These are phyloP conservation scores for Shiraia sp. DNA, from an alignment of 2,329 filamentous ascomycete species.

Conservation along the genomic window DNA sequence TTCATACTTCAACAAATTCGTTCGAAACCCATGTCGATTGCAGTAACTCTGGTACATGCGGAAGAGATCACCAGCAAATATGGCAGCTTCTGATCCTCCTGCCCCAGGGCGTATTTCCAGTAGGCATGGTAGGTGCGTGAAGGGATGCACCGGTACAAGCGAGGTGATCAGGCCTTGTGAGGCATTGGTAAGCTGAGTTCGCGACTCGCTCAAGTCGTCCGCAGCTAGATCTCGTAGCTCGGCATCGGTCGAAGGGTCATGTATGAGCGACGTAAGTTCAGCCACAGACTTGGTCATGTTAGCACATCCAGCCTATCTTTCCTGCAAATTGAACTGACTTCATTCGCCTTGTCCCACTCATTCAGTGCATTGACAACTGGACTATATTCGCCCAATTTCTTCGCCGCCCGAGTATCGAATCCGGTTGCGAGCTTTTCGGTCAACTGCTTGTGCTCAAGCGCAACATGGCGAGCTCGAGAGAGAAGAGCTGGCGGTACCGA, in stretches of 20 bases:
- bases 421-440: slow-evolving; percentile 55
- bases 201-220: slow-evolving; percentile 72
- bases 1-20: slow-evolving; percentile 78
- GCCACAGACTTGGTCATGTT: slow-evolving; percentile 52
- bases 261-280: slow-evolving; percentile 77
- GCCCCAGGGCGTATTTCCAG: slow-evolving; percentile 91
- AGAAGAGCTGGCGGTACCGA: slow-evolving; percentile 60
- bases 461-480: slow-evolving; percentile 58
- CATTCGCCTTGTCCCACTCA: slow-evolving; percentile 62
- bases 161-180: slow-evolving; percentile 72
- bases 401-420: slow-evolving; percentile 61
- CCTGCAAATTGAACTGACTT: slow-evolving; percentile 46
- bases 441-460: slow-evolving; percentile 59
- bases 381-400: slow-evolving; percentile 60
- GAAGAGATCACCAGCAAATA: slow-evolving; percentile 85
- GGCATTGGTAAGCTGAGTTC: slow-evolving; percentile 63
- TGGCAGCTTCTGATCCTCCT: slow-evolving; percentile 85
- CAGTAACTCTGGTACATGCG: slow-evolving; percentile 90
- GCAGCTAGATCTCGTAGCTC: slow-evolving; percentile 63
- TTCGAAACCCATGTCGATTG: slow-evolving; percentile 66
- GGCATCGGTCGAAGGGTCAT: slow-evolving; percentile 65
- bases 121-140: slow-evolving; percentile 85
- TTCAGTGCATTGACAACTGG: slow-evolving; percentile 57
- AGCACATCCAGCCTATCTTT: slow-evolving; percentile 12
- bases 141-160: slow-evolving; percentile 86